Evolutionary conservation across 2,329 filamentous ascomycete genomes (phyloP).

Genomic region (Aureobasidium leucospermi): DNA sequence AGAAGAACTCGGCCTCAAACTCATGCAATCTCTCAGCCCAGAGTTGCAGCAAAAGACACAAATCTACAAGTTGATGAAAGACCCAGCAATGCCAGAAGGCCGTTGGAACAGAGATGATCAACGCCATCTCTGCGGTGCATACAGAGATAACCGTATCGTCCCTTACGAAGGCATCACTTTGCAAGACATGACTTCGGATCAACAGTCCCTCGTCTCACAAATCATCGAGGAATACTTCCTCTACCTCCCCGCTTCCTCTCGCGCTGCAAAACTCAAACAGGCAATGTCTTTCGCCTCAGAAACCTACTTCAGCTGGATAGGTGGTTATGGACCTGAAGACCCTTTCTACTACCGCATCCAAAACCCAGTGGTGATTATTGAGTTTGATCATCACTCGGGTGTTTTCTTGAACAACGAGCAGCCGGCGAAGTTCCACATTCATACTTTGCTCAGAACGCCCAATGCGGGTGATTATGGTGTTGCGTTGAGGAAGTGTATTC

Average conservation of each 20-base stretch:
- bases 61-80: conserved; percentile 53
- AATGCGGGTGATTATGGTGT: conserved; percentile 71
- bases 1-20: conserved; percentile 54
- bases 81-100: conserved; percentile 58
- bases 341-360: conserved; percentile 74
- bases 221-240: conserved; percentile 60
- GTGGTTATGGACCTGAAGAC: conserved; percentile 57
- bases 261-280: conserved; percentile 48
- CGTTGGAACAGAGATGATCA: conserved; percentile 79
- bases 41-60: conserved; percentile 46
- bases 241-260: conserved; percentile 55
- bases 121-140: conserved; percentile 69
- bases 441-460: conserved; percentile 64
- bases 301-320: conserved; percentile 77
- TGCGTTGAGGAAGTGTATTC: conserved; percentile 30
- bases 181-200: conserved; percentile 38
- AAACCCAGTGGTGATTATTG: conserved; percentile 64
- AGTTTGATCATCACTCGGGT: conserved; percentile 75
- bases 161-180: conserved; percentile 61
- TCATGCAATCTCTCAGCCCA: conserved; percentile 57
- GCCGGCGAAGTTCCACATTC: conserved; percentile 72
- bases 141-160: conserved; percentile 68
- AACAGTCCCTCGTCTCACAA: conserved; percentile 46
- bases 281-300: conserved; percentile 53
- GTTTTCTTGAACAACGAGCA: conserved; percentile 68